Percentiles rank a stretch among this genome's conserved stretches.
These are phyloP conservation scores for Torulaspora pretoriensis DNA, from an alignment of 1,139 yeast species.

Conservation along the genomic window DNA sequence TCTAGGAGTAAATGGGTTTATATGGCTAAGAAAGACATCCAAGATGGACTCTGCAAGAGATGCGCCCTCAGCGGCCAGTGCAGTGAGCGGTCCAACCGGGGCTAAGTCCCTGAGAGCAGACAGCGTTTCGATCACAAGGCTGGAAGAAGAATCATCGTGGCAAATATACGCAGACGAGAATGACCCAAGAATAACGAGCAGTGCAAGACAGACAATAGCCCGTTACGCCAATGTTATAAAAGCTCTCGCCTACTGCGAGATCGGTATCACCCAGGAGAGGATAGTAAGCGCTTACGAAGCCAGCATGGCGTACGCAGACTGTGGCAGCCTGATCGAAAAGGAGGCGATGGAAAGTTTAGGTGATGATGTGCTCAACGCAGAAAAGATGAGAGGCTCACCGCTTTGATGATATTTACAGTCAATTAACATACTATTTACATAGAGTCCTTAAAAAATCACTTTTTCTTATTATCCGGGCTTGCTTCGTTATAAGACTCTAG, in stretches of 20 bases:
- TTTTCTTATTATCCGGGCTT: constrained; percentile 6
- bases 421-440: constrained; percentile 2
- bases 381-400: constrained; percentile 62
- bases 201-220: constrained; percentile 68
- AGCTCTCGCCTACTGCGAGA: constrained; percentile 74
- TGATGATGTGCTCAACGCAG: constrained; percentile 65
- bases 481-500: constrained; percentile 16
- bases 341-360: constrained; percentile 74
- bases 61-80: constrained; percentile 36
- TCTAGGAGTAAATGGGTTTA: constrained; percentile 89
- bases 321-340: constrained; percentile 69
- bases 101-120: constrained; percentile 45
- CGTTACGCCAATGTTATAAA: constrained; percentile 80
- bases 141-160: constrained; percentile 94
- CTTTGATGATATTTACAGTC: constrained; percentile 7
- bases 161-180: constrained; percentile 91
- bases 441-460: constrained; percentile 5
- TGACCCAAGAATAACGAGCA: constrained; percentile 56
- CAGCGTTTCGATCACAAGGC: constrained; percentile 70
- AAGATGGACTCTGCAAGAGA: constrained; percentile 35
- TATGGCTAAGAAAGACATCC: constrained; percentile 82
- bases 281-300: constrained; percentile 84
- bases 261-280: constrained; percentile 81
- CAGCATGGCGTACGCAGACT: constrained; percentile 69
- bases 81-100: constrained; percentile 40